Evolutionary conservation across 192 early-diverging fungal species (phyloP).

Genomic region (Backusella sp.): DNA sequence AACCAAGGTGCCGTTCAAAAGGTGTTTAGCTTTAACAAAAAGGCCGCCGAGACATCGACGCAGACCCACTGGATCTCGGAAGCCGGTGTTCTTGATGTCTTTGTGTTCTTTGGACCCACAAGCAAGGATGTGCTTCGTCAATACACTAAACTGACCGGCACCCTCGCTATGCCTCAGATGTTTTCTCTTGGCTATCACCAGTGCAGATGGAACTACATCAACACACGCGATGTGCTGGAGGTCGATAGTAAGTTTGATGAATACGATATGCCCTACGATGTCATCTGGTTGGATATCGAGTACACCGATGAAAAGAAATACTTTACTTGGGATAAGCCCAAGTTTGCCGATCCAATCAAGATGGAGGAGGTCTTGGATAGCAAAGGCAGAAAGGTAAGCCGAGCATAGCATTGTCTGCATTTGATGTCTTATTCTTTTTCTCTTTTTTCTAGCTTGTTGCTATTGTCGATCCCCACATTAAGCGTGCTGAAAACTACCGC

Average conservation of each 20-base stretch:
- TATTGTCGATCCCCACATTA: conserved; percentile 98
- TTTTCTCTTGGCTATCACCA: conserved; percentile 97
- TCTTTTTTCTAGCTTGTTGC: conserved; percentile 67
- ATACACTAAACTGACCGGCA: conserved; percentile 79
- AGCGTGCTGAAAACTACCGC: conserved; percentile 72
- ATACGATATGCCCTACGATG: conserved; percentile 94
- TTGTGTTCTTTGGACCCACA: conserved; percentile 75
- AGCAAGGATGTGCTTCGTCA: conserved; percentile 67
- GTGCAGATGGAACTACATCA: conserved; percentile 98
- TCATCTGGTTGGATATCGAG: conserved; percentile 99
- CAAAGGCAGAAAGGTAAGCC: conserved; percentile 73
- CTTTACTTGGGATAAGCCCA: conserved; percentile 93
- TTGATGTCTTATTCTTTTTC: neutral
- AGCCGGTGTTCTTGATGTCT: conserved; percentile 86
- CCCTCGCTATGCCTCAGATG: conserved; percentile 76
- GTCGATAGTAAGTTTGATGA: conserved; percentile 89
- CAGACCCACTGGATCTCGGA: conserved; percentile 95
- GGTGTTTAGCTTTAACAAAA: conserved; percentile 32
- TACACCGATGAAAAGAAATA: conserved; percentile 98
- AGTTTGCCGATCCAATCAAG: conserved; percentile 83
- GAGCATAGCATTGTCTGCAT: too few relatives aligned
- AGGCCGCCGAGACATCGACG: conserved; percentile 35
- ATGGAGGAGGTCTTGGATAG: conserved; percentile 78
- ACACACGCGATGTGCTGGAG: conserved; percentile 82
- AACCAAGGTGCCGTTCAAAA: conserved; percentile 21